Evolutionary conservation across 2,329 filamentous ascomycete genomes (phyloP).

Genomic region (Ophiostoma perfectum): DNA sequence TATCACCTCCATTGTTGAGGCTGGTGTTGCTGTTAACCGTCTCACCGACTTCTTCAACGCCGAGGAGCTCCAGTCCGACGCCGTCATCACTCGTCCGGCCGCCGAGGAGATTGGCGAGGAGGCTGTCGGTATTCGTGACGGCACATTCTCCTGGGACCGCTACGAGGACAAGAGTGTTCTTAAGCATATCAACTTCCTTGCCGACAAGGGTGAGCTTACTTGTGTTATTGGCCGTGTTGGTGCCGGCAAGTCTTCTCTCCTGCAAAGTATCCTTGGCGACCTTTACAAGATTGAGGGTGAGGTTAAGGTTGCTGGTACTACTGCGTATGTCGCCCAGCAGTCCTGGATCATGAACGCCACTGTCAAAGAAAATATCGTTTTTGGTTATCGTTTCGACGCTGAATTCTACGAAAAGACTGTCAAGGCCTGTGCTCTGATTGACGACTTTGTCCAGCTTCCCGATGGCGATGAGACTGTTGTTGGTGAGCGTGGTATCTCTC

Average conservation of each 20-base stretch:
- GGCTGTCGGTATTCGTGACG: slow-evolving; percentile 74
- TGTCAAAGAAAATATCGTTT: slow-evolving; percentile 94
- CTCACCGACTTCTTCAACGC: slow-evolving; percentile 79
- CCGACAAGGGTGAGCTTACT: slow-evolving; percentile 85
- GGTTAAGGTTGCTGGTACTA: slow-evolving; percentile 72
- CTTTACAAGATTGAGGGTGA: slow-evolving; percentile 83
- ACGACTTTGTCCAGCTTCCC: slow-evolving; percentile 87
- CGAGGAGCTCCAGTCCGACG: slow-evolving; percentile 84
- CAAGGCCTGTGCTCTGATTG: slow-evolving; percentile 80
- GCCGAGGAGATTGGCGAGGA: slow-evolving; percentile 78
- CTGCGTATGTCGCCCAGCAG: slow-evolving; percentile 89
- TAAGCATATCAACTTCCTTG: slow-evolving; percentile 78
- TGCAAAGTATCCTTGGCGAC: slow-evolving; percentile 84
- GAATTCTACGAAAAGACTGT: slow-evolving; percentile 92
- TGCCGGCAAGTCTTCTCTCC: slow-evolving; percentile 85
- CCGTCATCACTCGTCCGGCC: slow-evolving; percentile 63
- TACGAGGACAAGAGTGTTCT: slow-evolving; percentile 66
- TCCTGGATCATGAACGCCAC: slow-evolving; percentile 98
- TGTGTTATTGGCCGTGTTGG: slow-evolving; percentile 95
- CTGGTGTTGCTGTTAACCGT: slow-evolving; percentile 83
- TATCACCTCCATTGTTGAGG: slow-evolving; percentile 92
- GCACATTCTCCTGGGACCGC: slow-evolving; percentile 91
- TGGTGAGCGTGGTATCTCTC: slow-evolving; percentile 90
- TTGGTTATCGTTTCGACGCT: slow-evolving; percentile 89
- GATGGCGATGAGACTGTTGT: slow-evolving; percentile 97